Evolutionary conservation across 257 asterid species (phyloP).

Genomic region (Coffea canephora): DNA sequence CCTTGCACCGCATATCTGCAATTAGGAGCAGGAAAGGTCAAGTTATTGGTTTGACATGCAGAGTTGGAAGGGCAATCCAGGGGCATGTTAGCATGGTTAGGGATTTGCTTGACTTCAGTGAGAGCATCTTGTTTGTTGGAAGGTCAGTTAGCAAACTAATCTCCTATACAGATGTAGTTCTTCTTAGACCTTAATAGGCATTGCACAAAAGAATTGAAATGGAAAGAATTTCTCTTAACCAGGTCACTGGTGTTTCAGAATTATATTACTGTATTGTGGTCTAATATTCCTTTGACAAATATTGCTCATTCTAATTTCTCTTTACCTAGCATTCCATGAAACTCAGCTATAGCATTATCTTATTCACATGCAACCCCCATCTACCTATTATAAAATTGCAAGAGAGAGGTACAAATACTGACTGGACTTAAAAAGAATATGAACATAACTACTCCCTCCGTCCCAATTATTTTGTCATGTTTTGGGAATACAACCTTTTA

Average conservation of each 20-base stretch:
- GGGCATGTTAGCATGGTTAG: constrained; percentile 55
- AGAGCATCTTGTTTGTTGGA: constrained; percentile 83
- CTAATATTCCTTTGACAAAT: too few species aligned
- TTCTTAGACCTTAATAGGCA: background rate
- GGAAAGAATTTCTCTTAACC: too few species aligned
- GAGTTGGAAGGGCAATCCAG: constrained; percentile 66
- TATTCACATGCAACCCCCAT: background rate
- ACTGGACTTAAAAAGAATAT: background rate
- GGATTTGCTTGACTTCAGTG: constrained; percentile 78
- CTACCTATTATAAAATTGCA: background rate
- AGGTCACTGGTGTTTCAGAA: too few species aligned
- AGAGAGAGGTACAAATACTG: background rate
- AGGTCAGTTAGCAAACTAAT: constrained; percentile 44
- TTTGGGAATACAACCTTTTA: too few species aligned
- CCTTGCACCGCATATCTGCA: constrained; percentile 76
- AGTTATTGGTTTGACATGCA: constrained; percentile 72
- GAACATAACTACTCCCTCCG: background rate
- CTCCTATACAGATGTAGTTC: constrained; percentile 5
- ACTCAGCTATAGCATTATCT: background rate
- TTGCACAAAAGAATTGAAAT: too few species aligned
- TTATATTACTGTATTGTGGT: too few species aligned
- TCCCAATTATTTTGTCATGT: too few species aligned
- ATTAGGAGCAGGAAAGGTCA: constrained; percentile 62
- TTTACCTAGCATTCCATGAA: background rate
- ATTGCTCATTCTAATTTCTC: background rate